A percentile compares a stretch with the other conserved stretches of the same genome.
Conservation (phyloP, 139 green algal species). For the Ettlia oleoabundans region DNA sequence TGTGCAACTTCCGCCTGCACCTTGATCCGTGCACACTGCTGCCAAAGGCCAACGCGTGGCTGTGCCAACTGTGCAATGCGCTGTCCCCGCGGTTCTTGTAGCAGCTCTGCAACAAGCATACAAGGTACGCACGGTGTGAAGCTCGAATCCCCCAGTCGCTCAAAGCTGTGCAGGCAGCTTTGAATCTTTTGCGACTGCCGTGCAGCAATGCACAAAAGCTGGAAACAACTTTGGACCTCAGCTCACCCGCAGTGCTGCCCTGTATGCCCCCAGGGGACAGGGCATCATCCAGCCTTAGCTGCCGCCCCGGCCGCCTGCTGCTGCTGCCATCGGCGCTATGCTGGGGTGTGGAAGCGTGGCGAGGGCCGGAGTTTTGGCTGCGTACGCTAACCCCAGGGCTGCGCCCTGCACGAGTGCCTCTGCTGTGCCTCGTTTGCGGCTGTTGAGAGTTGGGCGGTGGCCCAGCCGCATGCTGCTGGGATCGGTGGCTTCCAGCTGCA, state of each 20-base stretch:
- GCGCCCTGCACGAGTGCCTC: not conserved
- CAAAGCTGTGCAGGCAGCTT: no score
- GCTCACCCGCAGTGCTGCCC: no score
- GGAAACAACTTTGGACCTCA: no score
- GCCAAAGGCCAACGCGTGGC: constrained; percentile 43
- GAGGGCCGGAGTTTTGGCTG: no score
- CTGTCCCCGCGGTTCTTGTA: not conserved
- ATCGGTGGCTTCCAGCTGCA: not conserved
- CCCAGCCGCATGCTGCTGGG: constrained; percentile 15
- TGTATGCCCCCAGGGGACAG: no score
- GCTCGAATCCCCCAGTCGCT: no score
- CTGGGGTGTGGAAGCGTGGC: no score
- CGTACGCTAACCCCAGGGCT: not conserved
- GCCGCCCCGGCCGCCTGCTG: not conserved
- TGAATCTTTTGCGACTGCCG: no score
- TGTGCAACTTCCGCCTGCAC: constrained; percentile 32
- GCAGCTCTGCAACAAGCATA: constrained; percentile 2
- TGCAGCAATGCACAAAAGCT: not conserved
- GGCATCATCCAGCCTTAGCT: no score
- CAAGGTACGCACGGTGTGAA: no score
- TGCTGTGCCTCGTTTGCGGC: not conserved
- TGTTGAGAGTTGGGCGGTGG: not conserved
- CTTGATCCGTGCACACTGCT: constrained; percentile 37
- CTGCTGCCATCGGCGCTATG: no score
- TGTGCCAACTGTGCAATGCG: constrained; percentile 35